These are phyloP conservation scores for Phoma sp. DNA, from an alignment of 2,329 filamentous ascomycete species.

Conservation along the genomic window DNA sequence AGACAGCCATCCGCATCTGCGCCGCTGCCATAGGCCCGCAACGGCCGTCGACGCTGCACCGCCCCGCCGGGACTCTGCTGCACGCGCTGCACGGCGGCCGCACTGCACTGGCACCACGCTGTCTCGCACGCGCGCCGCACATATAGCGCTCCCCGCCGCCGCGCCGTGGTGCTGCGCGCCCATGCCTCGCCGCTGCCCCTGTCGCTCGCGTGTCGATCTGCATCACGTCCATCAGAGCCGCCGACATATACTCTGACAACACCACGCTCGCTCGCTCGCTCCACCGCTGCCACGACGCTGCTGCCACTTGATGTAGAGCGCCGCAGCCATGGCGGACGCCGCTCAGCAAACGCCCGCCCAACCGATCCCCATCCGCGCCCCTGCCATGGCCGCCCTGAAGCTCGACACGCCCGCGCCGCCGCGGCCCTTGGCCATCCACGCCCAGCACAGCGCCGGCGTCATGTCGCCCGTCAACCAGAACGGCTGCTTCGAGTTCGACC, in stretches of 20 bases:
- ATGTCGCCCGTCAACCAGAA: constrained; percentile 92
- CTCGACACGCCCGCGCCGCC: constrained; percentile 35
- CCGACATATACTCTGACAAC: constrained; percentile 11
- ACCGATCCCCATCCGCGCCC: constrained; percentile 29
- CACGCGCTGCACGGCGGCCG: too few relatives aligned
- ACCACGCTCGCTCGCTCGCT: constrained; percentile 2
- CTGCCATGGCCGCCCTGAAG: constrained; percentile 30
- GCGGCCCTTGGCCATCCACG: constrained; percentile 28
- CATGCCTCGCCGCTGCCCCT: constrained; percentile 36
- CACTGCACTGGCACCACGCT: too few relatives aligned
- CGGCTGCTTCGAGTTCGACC: constrained; percentile 94
- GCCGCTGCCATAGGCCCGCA: constrained; percentile 4
- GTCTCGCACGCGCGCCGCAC: constrained; percentile 1
- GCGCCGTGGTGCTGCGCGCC: neutral
- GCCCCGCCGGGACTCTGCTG: neutral
- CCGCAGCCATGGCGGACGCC: constrained; percentile 35
- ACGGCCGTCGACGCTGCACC: neutral
- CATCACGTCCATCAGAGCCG: constrained; percentile 14
- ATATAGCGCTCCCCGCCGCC: constrained; percentile 2
- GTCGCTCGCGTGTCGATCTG: constrained; percentile 30
- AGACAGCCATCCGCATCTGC: neutral
- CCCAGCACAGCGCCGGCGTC: constrained; percentile 56
- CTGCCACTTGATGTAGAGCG: constrained; percentile 23
- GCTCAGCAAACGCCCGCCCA: constrained; percentile 35
- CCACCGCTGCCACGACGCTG: neutral